These are phyloP conservation scores for Neurospora sp. DNA, from an alignment of 495 filamentous ascomycete genomes.

Conservation along the genomic window DNA sequence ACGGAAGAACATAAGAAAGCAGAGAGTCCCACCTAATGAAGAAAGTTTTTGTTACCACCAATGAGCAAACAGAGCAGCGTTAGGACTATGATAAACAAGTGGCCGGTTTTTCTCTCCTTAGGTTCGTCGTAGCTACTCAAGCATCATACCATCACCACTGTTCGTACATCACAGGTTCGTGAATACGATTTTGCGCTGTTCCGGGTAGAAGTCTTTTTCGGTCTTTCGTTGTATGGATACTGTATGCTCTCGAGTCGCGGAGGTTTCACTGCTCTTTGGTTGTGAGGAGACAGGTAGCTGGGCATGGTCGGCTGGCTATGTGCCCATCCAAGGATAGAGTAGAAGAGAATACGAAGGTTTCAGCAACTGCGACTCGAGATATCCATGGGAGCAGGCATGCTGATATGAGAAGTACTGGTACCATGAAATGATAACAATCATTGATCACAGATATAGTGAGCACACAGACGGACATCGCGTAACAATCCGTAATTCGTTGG, in stretches of 20 bases:
- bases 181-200: background rate
- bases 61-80: background rate
- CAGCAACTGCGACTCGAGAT: background rate
- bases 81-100: background rate
- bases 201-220: background rate
- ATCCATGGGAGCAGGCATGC: background rate
- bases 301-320: background rate
- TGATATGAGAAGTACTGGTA: background rate
- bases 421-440: background rate
- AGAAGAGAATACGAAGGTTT: background rate
- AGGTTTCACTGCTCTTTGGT: background rate
- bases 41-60: slow-evolving; percentile 1
- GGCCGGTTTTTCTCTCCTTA: background rate
- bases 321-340: background rate
- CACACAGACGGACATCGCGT: background rate
- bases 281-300: background rate
- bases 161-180: background rate
- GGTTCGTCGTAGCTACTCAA: background rate
- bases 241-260: background rate
- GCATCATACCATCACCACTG: background rate
- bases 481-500: background rate
- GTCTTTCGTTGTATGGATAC: background rate
- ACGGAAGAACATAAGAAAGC: slow-evolving; percentile 10
- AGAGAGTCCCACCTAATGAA: slow-evolving; percentile 15
- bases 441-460: background rate